Conservation (phyloP, 306 rosid genomes). For the Alnus glutinosa region DNA sequence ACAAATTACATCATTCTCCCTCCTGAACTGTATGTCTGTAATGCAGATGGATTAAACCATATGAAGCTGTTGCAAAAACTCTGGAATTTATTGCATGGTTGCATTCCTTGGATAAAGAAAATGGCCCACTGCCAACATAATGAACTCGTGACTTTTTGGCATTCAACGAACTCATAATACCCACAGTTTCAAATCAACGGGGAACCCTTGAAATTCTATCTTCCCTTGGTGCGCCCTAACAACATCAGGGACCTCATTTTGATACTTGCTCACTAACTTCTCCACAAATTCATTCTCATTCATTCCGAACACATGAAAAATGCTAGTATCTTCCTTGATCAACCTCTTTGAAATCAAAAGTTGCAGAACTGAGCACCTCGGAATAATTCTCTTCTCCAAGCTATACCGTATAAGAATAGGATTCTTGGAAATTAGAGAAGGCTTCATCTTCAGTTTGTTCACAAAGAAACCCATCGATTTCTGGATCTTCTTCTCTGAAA, state of each 20-base stretch:
- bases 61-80: not conserved
- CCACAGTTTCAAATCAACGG: too few relatives aligned
- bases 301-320: slow-evolving; percentile 14
- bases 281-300: slow-evolving; percentile 2
- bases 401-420: slow-evolving; percentile 6
- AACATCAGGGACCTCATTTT: slow-evolving; percentile 29
- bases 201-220: slow-evolving; percentile 25
- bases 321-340: not conserved
- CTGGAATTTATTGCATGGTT: not conserved
- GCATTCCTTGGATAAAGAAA: not conserved
- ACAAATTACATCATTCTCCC: too few relatives aligned
- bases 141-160: not conserved
- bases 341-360: slow-evolving; percentile 3
- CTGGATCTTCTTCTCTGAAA: slow-evolving; percentile 31
- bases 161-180: not conserved
- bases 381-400: slow-evolving; percentile 32
- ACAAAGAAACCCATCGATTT: slow-evolving; percentile 22
- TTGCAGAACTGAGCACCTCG: slow-evolving; percentile 10
- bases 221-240: slow-evolving; percentile 22
- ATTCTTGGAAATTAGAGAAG: slow-evolving; percentile 2
- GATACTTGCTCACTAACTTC: slow-evolving; percentile 19
- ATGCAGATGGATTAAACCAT: not conserved
- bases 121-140: not conserved
- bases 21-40: not conserved
- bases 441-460: slow-evolving; percentile 15